Base-by-base conservation (phyloP, 192 early-diverging fungal genomes). In the Pilobolus umbonatus region DNA sequence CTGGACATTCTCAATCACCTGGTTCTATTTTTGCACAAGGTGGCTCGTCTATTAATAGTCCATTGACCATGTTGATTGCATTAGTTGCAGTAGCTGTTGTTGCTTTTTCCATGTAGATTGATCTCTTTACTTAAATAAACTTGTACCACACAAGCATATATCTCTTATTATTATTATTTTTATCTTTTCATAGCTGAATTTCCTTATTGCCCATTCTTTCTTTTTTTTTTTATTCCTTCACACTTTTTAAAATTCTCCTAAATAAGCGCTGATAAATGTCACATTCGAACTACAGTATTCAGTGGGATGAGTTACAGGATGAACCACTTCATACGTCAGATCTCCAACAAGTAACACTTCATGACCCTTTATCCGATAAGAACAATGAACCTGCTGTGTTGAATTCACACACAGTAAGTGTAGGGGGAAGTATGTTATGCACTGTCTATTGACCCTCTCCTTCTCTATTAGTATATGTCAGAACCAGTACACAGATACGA, bases 21-120 rank as follows among this genome's bases (percentile, higher is more conserved):
- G 60, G 60, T 11, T 48, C 44, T 17, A 61, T 61, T n/a, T 61
- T 61, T 42, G 46, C 47, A 8, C 34, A 61, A 22, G 46, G 60
- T 19, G 45, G 36, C 19, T 46, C 47, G 8, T 50, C 60, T 21
- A 61, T 48, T 3, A 47, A 43, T 29, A 57, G 28, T 28, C 55
- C 55, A 28, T 14, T 25, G n/a, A 31, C 46, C 11, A 60, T 46
- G 8, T 48, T 60, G 17, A 21, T 60, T 40, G 46, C 58, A 19
- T 35, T 60, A 31, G 46, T 39, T n/a, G 58, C 32, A 26, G 58
- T 49, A 25, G 58, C 58, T 38, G 58, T 44, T 19, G 49, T 60
- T 36, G 58, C 58, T 22, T 60, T 47, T 32, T 43, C 49, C 14
- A 26, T 60, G 45, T 60, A 60, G 43, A 36, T 49, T 49, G n/a